Evolutionary conservation across 208 protist genomes (phyloP).

Genomic region (Willaertia magna): DNA sequence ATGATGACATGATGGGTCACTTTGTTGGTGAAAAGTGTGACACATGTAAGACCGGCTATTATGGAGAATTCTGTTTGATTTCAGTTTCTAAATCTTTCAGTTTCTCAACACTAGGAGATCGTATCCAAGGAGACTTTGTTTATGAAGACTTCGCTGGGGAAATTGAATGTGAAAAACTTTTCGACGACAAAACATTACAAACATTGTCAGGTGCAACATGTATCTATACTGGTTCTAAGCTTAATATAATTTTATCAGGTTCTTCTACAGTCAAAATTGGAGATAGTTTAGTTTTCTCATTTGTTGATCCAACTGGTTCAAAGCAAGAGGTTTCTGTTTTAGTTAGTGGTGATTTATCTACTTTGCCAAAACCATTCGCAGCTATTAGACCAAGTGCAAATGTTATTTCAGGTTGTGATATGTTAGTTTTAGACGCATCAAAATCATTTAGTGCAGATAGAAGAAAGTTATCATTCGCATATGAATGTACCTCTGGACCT

Average conservation of each 20-base stretch:
- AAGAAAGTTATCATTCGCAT: neutral
- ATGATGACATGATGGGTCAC: neutral
- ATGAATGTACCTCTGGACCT: neutral
- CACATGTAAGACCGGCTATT: neutral
- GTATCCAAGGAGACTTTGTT: neutral
- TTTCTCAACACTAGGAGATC: neutral
- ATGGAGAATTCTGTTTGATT: neutral
- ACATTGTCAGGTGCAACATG: neutral
- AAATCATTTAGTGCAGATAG: neutral
- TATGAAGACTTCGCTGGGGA: neutral
- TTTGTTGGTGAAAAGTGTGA: neutral
- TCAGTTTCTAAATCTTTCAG: neutral
- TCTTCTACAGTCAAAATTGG: neutral
- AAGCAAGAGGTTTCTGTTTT: neutral
- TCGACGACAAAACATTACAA: neutral
- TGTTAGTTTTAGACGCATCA: neutral
- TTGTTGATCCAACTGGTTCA: neutral
- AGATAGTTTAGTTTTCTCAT: neutral
- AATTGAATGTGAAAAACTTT: neutral
- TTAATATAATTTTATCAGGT: neutral
- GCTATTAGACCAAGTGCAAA: neutral
- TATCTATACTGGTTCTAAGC: neutral
- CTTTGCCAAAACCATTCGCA: neutral
- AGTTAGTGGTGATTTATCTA: neutral
- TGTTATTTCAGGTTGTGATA: neutral